phyloP scores from a whole-genome alignment of 768 basidiomycete genomes.

The Termitomyces sp. region DNA sequence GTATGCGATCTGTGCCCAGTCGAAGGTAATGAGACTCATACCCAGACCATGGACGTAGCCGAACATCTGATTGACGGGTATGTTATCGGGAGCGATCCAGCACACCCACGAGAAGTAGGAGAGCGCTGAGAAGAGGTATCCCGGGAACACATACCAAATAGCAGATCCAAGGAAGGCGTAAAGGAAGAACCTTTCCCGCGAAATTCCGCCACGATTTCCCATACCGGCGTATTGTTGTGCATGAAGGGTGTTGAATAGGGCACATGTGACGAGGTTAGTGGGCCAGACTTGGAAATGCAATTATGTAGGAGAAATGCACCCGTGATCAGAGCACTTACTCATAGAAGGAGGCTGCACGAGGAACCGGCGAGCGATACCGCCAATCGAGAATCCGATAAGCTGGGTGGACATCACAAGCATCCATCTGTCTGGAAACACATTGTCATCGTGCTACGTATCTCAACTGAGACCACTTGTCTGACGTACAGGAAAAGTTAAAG shows the following conservation, averaged over 20 bases:
- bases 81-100: conserved; percentile 66
- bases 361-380: conserved; percentile 67
- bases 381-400: conserved; percentile 80
- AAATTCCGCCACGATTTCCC: conserved; percentile 58
- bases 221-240: conserved; percentile 63
- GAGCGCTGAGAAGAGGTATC: conserved; percentile 65
- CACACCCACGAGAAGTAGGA: conserved; percentile 55
- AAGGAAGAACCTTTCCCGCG: conserved; percentile 74
- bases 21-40: conserved; percentile 76
- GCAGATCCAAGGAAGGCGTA: conserved; percentile 53
- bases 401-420: conserved; percentile 73
- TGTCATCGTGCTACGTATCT: neutral
- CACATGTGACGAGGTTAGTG: conserved; percentile 65
- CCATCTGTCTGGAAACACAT: conserved; percentile 54
- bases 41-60: conserved; percentile 57
- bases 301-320: conserved; percentile 18
- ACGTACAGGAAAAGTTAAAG: conserved; percentile 53
- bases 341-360: conserved; percentile 68
- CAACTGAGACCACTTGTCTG: neutral
- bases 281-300: conserved; percentile 63
- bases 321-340: conserved; percentile 35
- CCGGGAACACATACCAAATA: conserved; percentile 66
- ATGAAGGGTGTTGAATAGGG: conserved; percentile 77
- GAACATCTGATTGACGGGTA: conserved; percentile 70
- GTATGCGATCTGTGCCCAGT: conserved; percentile 75